These are phyloP conservation scores for Parastagonospora avenae DNA, from an alignment of 2,329 filamentous ascomycete species.

Conservation along the genomic window DNA sequence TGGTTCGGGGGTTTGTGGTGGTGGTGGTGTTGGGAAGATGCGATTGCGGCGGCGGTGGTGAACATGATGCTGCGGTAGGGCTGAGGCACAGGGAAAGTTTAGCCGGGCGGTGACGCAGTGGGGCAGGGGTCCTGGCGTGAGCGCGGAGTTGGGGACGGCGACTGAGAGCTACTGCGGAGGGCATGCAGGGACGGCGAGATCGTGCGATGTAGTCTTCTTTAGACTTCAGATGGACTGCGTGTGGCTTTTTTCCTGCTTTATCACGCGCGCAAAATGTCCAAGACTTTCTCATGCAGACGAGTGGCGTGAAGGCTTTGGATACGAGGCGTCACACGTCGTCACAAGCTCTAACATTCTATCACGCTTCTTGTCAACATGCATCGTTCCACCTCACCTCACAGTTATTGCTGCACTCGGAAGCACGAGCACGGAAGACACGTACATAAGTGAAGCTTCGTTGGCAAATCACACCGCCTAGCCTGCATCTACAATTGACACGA, in stretches of 20 bases:
- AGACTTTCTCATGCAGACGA: neutral
- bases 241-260: neutral
- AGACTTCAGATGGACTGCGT: neutral
- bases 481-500: slow-evolving; percentile 5
- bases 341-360: slow-evolving; percentile 10
- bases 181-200: too few species aligned
- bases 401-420: slow-evolving; percentile 10
- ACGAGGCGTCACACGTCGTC: slow-evolving; percentile 4
- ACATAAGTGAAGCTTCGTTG: slow-evolving; percentile 27
- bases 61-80: slow-evolving; percentile 10
- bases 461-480: slow-evolving; percentile 31
- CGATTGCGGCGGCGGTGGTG: slow-evolving; percentile 1
- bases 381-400: slow-evolving; percentile 40
- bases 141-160: slow-evolving; percentile 12
- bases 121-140: slow-evolving; percentile 21
- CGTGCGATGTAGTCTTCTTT: neutral
- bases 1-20: neutral
- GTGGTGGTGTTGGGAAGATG: neutral
- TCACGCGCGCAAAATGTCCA: neutral
- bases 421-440: slow-evolving; percentile 33
- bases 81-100: slow-evolving; percentile 13
- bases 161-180: neutral
- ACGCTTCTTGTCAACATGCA: slow-evolving; percentile 16
- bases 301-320: slow-evolving; percentile 2
- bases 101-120: slow-evolving; percentile 17